Base-by-base conservation (phyloP, 75 land plant genomes). In the Pinus albicaulis region DNA sequence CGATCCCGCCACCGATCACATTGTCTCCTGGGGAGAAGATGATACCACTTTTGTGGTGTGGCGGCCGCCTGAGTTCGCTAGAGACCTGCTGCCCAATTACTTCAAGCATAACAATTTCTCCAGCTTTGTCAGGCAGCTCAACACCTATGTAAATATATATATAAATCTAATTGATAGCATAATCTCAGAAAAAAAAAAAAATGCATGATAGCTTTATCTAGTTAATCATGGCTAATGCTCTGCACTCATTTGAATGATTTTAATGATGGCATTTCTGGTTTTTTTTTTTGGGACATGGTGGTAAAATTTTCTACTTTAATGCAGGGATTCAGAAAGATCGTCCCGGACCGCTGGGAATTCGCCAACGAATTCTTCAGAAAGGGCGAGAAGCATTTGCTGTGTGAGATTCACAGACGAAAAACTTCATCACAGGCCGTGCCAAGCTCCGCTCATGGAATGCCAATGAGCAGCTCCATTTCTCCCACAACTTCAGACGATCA, bases 71-170 rank as follows among this genome's bases (percentile, higher is more conserved):
- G 91, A 90, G 86, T 92, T 92, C 77, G 94, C 94, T 7, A 56
- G 87, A 13, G 90, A 92, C 44, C 59, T 92, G 20, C 90, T 92
- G n/a, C 94, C 94, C 58, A 92, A 87, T 55, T 92, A 89, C 84
- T 96, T 96, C 89, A 96, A 96, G 85, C 99, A 96, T 78, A 93
- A 94, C 85, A 96, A 96, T 74, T 94, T 96, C 91, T 93, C 99
- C 65, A 94, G 98, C 86, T 96, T 96, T 78, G 99, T 96, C 57
- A 90, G 99, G 16, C 99, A 96, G 81, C 98, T 96, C 78, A 96
- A 96, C 84, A 94, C 98, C 44, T 94, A 95, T 57, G 98, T 95
- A 79, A 80, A 95, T 36, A 24, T 22, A 41, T 5, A 71, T 20
- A 38, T 3, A 41, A 5, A 41, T n/a, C n/a, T n/a, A n/a, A n/a